phyloP scores from a whole-genome alignment of 2,329 filamentous ascomycete species.

The Cytospora piceicola region DNA sequence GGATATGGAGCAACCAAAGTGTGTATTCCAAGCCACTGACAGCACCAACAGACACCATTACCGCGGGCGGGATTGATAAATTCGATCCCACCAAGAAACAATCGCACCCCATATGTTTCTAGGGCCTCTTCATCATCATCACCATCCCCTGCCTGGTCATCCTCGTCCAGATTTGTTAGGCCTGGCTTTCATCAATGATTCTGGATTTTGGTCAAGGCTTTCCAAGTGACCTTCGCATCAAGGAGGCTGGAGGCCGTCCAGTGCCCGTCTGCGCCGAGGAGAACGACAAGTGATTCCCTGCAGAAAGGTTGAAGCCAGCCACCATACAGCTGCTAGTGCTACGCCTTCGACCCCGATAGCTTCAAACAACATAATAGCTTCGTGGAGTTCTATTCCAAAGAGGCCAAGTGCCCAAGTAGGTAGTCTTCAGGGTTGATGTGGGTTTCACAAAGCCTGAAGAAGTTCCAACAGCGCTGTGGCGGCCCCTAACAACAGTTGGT shows the following conservation, averaged over 20 bases:
- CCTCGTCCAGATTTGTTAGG: conserved; percentile 13
- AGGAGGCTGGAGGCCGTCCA: neutral
- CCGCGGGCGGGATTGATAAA: neutral
- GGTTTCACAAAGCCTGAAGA: no score
- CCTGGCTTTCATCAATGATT: conserved; percentile 13
- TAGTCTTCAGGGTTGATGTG: no score
- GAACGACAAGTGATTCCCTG: neutral
- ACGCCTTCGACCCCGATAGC: conserved; percentile 13
- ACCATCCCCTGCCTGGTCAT: conserved; percentile 11
- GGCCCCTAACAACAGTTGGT: no score
- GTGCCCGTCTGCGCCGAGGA: conserved; percentile 2
- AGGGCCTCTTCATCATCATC: conserved; percentile 11
- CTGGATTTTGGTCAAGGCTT: conserved; percentile 1
- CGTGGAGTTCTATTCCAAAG: neutral
- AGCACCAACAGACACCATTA: neutral
- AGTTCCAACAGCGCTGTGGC: no score
- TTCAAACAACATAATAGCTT: neutral
- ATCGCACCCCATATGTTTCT: neutral
- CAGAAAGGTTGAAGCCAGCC: neutral
- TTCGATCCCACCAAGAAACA: neutral
- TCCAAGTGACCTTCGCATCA: neutral
- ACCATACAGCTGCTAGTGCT: neutral
- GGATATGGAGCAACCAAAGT: no score
- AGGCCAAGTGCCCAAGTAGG: no score
- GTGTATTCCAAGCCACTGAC: no score